Evolutionary conservation across 2,329 filamentous ascomycete genomes (phyloP).

Genomic region (Paraphoma sp.): DNA sequence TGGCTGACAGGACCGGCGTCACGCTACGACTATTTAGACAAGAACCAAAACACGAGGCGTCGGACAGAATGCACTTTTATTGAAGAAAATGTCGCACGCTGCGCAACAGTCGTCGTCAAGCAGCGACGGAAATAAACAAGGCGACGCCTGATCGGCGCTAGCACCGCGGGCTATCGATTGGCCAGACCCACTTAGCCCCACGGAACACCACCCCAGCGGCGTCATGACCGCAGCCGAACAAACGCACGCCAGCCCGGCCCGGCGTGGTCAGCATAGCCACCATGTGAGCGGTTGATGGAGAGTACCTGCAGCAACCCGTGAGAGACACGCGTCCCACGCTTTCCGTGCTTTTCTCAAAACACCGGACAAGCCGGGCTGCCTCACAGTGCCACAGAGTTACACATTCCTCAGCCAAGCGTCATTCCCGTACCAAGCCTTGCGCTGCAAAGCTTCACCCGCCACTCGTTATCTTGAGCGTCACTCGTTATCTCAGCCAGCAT

Average conservation of each 20-base stretch:
- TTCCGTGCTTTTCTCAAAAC: constrained; percentile 1
- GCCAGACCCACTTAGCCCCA: not conserved
- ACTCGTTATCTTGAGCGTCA: constrained; percentile 7
- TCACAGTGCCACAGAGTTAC: not conserved
- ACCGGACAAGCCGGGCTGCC: not conserved
- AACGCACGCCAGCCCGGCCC: constrained; percentile 2
- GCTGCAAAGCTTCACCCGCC: constrained; percentile 14
- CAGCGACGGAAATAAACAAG: not conserved
- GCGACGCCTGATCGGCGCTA: not conserved
- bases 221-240: not conserved
- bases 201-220: not conserved
- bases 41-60: not conserved
- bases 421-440: constrained; percentile 17
- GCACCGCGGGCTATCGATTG: not conserved
- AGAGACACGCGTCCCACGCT: constrained; percentile 5
- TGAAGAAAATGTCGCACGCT: not conserved
- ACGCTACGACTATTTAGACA: not conserved
- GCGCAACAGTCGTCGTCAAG: not conserved
- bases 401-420: constrained; percentile 10
- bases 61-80: not conserved
- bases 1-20: not conserved
- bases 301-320: constrained; percentile 7
- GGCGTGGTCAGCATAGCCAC: constrained; percentile 4
- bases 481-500: constrained; percentile 16
- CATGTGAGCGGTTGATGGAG: constrained; percentile 2